These are phyloP conservation scores for Capsella bursapastoris DNA, from an alignment of 345 rosid genomes.

Conservation along the genomic window DNA sequence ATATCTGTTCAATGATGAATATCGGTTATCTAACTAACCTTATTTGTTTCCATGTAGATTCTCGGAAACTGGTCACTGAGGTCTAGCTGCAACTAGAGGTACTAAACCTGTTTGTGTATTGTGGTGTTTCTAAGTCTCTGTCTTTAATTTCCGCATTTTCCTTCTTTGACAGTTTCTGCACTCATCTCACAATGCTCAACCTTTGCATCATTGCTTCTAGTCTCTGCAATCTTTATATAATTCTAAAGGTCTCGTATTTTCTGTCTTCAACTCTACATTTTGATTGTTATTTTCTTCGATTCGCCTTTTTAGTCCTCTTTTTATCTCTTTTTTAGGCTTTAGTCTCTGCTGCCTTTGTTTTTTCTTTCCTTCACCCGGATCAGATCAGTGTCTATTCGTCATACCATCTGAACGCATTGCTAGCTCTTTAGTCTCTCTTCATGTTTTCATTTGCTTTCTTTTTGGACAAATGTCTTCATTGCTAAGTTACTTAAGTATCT, in stretches of 20 bases:
- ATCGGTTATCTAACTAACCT: neutral
- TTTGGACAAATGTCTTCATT: too few species aligned
- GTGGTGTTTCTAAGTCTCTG: neutral
- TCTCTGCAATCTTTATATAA: neutral
- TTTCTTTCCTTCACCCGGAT: neutral
- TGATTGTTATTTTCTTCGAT: neutral
- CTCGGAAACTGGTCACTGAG: neutral
- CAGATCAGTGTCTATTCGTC: neutral
- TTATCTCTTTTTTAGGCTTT: neutral
- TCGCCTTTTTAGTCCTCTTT: neutral
- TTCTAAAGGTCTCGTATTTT: neutral
- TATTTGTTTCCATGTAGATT: neutral
- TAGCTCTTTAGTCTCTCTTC: neutral
- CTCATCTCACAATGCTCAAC: neutral
- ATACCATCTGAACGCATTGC: neutral
- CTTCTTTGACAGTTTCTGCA: neutral
- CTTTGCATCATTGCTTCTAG: neutral
- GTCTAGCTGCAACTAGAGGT: neutral
- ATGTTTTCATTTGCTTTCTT: neutral
- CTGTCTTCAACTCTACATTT: neutral
- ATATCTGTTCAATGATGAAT: neutral
- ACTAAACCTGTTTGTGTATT: neutral
- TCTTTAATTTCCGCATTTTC: neutral
- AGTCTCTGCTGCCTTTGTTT: neutral
- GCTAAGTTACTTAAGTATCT: conserved; percentile 3